phyloP scores from a whole-genome alignment of 495 filamentous ascomycete genomes.

The Hypoxylon fragiforme region DNA sequence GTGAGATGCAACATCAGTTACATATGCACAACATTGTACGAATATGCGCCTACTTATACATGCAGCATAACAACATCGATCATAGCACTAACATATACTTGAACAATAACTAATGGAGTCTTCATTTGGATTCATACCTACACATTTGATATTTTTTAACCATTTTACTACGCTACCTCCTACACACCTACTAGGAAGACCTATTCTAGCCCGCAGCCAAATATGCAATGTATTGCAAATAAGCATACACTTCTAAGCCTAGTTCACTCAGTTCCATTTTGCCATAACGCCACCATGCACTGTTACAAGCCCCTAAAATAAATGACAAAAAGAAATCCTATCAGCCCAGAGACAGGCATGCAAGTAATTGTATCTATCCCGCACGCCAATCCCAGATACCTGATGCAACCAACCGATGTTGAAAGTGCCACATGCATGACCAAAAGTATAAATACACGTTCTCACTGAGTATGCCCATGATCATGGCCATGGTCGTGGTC shows the following conservation, averaged over 20 bases:
- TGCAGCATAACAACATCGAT: neutral
- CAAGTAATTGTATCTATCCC: neutral
- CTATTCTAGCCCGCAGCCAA: neutral
- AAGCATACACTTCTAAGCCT: constrained; percentile 8
- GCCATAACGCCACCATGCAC: constrained; percentile 14
- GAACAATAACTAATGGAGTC: too few relatives aligned
- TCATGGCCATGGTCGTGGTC: constrained; percentile 18
- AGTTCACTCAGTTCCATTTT: constrained; percentile 6
- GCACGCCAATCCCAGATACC: neutral
- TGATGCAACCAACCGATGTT: constrained; percentile 14
- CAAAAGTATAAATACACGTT: neutral
- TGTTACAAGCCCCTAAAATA: constrained; percentile 13
- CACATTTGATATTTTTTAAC: too few relatives aligned
- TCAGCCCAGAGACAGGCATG: neutral
- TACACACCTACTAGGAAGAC: too few relatives aligned
- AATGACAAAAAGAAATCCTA: constrained; percentile 11
- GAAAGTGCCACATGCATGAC: neutral
- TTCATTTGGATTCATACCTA: too few relatives aligned
- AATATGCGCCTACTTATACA: too few relatives aligned
- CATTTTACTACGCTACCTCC: too few relatives aligned
- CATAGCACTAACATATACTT: too few relatives aligned
- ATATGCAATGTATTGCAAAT: constrained; percentile 1
- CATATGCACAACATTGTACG: neutral
- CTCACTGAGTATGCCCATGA: constrained; percentile 13
- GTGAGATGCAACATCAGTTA: constrained; percentile 20